Conservation (phyloP, 1,139 yeast species). For the Nakaseomyces delphensis region DNA sequence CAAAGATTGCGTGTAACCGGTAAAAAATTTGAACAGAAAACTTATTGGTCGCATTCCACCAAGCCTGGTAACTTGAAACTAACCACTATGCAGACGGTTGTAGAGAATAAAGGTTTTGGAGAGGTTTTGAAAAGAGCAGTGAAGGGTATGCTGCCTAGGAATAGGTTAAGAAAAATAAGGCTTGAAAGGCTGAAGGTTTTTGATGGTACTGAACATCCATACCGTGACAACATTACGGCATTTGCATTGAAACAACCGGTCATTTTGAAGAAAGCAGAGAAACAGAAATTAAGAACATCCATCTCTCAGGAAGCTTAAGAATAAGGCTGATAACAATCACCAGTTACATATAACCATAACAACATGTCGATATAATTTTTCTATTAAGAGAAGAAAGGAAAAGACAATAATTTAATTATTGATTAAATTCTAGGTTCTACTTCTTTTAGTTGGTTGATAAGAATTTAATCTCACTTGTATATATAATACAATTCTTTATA, state of each 20-base stretch:
- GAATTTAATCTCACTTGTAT: background rate
- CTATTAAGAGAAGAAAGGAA: background rate
- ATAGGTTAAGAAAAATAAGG: constrained; percentile 69
- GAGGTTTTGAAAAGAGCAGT: constrained; percentile 82
- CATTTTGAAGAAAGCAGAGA: constrained; percentile 24
- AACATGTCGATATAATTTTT: constrained; percentile 1
- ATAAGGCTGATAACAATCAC: too few species aligned
- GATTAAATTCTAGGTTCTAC: too few species aligned
- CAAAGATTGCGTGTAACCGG: constrained; percentile 74
- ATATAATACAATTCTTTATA: background rate
- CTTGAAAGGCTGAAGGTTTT: constrained; percentile 75
- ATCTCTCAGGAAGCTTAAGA: constrained; percentile 1
- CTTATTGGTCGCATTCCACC: constrained; percentile 86
- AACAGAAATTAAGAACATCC: background rate
- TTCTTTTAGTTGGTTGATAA: too few species aligned
- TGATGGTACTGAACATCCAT: constrained; percentile 87
- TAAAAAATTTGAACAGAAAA: constrained; percentile 68
- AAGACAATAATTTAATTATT: too few species aligned
- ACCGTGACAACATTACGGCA: constrained; percentile 71
- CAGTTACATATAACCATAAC: background rate
- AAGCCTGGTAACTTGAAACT: constrained; percentile 86
- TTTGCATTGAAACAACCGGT: constrained; percentile 72
- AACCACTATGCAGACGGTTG: constrained; percentile 70
- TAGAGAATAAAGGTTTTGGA: constrained; percentile 72
- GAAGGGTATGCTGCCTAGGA: constrained; percentile 92